Evolutionary conservation across 371 early-diverging fungal species (phyloP).

Genomic region (Actinomortierella ambigua): DNA sequence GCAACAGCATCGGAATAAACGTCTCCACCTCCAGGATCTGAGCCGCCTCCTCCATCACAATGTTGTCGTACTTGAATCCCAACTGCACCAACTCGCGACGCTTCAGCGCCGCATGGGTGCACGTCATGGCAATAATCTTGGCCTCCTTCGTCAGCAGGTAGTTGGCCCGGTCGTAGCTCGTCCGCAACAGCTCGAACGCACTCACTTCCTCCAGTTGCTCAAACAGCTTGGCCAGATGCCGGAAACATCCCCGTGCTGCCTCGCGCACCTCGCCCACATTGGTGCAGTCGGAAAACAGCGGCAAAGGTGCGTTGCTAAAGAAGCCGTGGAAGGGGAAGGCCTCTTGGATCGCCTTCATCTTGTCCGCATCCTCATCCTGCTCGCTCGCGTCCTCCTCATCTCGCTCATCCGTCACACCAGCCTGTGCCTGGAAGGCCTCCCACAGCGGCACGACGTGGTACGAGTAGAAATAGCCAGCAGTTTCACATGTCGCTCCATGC

Average conservation of each 20-base stretch:
- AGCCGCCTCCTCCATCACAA: slow-evolving; percentile 98
- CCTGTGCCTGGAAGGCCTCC: slow-evolving; percentile 64
- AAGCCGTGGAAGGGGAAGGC: slow-evolving; percentile 83
- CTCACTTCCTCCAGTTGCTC: slow-evolving; percentile 77
- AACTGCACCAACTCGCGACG: slow-evolving; percentile 80
- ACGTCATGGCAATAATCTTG: slow-evolving; percentile 95
- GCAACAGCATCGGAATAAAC: slow-evolving; percentile 90
- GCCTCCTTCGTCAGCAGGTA: slow-evolving; percentile 95
- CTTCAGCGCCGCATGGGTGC: slow-evolving; percentile 93
- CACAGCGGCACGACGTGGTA: slow-evolving; percentile 79
- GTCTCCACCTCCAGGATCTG: slow-evolving; percentile 97
- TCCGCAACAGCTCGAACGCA: slow-evolving; percentile 91
- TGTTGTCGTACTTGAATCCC: slow-evolving; percentile 92
- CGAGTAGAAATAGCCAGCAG: slow-evolving; percentile 86
- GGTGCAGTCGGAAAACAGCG: slow-evolving; percentile 66
- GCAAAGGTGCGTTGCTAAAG: slow-evolving; percentile 77
- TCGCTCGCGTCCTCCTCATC: not conserved
- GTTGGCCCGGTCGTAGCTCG: slow-evolving; percentile 81
- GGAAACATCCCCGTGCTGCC: slow-evolving; percentile 78
- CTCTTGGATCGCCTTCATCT: slow-evolving; percentile 38
- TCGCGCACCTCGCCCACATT: slow-evolving; percentile 56
- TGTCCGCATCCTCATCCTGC: not conserved
- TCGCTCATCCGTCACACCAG: slow-evolving; percentile 14
- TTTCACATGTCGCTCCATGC: slow-evolving; percentile 92
- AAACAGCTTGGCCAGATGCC: slow-evolving; percentile 77